phyloP scores from a whole-genome alignment of 352 stramenopile species.

The Phytophthora sp. region DNA sequence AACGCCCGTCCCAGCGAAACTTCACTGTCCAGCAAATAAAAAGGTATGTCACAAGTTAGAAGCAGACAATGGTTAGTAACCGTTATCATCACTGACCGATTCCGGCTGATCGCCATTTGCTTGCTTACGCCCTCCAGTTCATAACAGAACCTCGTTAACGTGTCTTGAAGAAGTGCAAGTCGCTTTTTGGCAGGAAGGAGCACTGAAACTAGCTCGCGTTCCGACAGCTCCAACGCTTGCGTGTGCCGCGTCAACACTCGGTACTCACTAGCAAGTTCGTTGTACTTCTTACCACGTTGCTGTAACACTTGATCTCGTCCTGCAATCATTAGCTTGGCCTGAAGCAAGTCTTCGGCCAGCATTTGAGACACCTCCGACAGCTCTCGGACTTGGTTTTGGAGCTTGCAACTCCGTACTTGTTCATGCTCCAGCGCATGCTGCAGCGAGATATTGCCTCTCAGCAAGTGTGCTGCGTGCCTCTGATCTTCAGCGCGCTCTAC shows the following conservation, averaged over 20 bases:
- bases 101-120: slow-evolving; percentile 33
- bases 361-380: slow-evolving; percentile 22
- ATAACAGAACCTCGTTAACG: slow-evolving; percentile 37
- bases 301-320: slow-evolving; percentile 8
- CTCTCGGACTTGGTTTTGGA: slow-evolving; percentile 12
- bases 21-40: no score
- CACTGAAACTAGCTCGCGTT: slow-evolving; percentile 37
- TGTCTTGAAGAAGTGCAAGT: slow-evolving; percentile 34
- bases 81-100: slow-evolving; percentile 31
- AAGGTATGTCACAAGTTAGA: no score
- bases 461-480: slow-evolving; percentile 36
- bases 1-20: slow-evolving; percentile 46
- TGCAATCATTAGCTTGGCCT: slow-evolving; percentile 1
- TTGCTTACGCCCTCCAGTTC: slow-evolving; percentile 47
- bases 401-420: not conserved
- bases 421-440: slow-evolving; percentile 28
- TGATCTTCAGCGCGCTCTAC: slow-evolving; percentile 31
- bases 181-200: slow-evolving; percentile 43
- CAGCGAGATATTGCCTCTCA: slow-evolving; percentile 39
- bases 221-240: slow-evolving; percentile 39
- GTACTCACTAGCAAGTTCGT: slow-evolving; percentile 20
- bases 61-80: not conserved
- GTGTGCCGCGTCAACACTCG: slow-evolving; percentile 23
- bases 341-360: slow-evolving; percentile 31
- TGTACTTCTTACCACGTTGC: slow-evolving; percentile 36